Base-by-base conservation (phyloP, 2,329 filamentous ascomycete genomes). In the Nemania sp. region DNA sequence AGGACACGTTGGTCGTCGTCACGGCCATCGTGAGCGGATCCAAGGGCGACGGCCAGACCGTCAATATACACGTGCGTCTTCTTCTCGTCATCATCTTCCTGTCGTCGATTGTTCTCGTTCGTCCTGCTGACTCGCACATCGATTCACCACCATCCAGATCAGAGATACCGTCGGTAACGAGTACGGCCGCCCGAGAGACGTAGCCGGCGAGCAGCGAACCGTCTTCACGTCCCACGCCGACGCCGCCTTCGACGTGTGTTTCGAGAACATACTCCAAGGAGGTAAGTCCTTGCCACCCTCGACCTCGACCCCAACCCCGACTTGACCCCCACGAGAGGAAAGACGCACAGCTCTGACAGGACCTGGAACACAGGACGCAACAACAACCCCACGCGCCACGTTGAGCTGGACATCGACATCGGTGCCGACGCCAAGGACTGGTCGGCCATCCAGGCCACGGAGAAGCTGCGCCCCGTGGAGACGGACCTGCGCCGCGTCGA, bases 401-500 rank as follows among this genome's bases (percentile, higher is more conserved):
- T 97, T 68, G 93, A 97, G 80, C 90, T 97, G 71, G 93, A 97
- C 78, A 90, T 97, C 75, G 93, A 97, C 77, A 96, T 97, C 71
- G 93, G 93, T 72, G 93, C 93, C 77, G 93, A 97, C 77, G 95
- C 95, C 67, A 96, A 96, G 78, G 95, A 99, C 80, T 99, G 95
- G 95, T 92, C 89, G 67, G 92, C 92, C 69, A 96, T 98, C 75
- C 92, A 97, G 80, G 92, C 92, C 59, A 90, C 89, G 65, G 95
- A 99, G 86, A 98, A 98, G 84, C 88, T 99, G 70, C 96, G 97
- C 85, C 95, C 95, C 49, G 87, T 97, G 70, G 95, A 99, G 81
- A 92, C 91, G 17, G 95, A 98, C 77, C 86, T 99, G 73, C 89
- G 93, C 72, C 88, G 92, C 69, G 90, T 98, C 73, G 92, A 97